Evolutionary conservation across 225 moss, liverwort and hornwort genomes (phyloP).

Genomic region (Neckera pumila): DNA sequence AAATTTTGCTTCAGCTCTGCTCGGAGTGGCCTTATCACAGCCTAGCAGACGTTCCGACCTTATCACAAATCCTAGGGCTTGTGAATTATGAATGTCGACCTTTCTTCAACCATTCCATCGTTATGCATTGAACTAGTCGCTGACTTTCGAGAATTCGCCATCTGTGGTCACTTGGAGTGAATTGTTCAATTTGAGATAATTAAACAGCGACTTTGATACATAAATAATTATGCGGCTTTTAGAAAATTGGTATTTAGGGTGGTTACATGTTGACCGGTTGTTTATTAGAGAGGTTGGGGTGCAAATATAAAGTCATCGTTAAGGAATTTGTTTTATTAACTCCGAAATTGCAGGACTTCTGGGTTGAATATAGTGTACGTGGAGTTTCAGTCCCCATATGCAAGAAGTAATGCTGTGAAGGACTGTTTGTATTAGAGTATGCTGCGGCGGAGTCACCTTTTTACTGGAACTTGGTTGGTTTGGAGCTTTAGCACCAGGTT

Average conservation of each 20-base stretch:
- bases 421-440: not conserved
- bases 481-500: not conserved
- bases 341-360: not conserved
- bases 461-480: not conserved
- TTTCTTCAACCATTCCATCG: not conserved
- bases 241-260: not conserved
- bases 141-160: not conserved
- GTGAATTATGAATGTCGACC: not conserved
- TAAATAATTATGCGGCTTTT: not conserved
- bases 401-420: not conserved
- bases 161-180: not conserved
- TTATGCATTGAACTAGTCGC: not conserved
- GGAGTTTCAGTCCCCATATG: not conserved
- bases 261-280: not conserved
- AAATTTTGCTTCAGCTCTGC: no score
- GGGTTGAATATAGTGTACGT: not conserved
- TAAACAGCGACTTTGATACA: not conserved
- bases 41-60: not conserved
- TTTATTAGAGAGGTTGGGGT: not conserved
- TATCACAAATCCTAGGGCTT: not conserved
- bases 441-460: not conserved
- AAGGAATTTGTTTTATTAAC: not conserved
- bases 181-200: not conserved
- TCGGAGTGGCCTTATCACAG: not conserved
- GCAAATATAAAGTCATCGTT: not conserved